phyloP scores from a whole-genome alignment of 2,329 filamentous ascomycete species.

The Colletotrichum truncatum region DNA sequence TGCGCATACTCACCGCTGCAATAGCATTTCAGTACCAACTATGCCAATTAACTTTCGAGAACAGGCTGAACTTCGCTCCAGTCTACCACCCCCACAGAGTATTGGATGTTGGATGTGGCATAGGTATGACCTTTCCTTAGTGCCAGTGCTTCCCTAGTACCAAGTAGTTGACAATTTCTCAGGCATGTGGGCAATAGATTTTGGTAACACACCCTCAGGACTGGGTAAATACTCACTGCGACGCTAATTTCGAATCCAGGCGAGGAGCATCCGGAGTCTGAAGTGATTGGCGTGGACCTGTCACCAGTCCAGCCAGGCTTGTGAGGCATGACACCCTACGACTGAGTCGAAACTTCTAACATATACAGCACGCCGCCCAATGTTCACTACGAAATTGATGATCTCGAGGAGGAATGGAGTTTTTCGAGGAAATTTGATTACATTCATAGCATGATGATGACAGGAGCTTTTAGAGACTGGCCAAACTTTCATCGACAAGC shows the following conservation, averaged over 20 bases:
- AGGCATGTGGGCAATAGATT: slow-evolving; percentile 61
- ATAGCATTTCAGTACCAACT: slow-evolving; percentile 45
- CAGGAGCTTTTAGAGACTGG: slow-evolving; percentile 39
- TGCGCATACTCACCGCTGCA: not conserved
- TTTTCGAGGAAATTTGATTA: slow-evolving; percentile 44
- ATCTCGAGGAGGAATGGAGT: slow-evolving; percentile 63
- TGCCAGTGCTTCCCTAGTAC: not conserved
- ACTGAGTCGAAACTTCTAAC: slow-evolving; percentile 14
- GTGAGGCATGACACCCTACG: not conserved
- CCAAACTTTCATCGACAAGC: slow-evolving; percentile 37
- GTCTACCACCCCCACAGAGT: slow-evolving; percentile 49
- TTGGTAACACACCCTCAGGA: slow-evolving; percentile 41
- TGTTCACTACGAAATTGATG: slow-evolving; percentile 61
- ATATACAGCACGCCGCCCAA: slow-evolving; percentile 47
- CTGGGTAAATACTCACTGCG: not conserved
- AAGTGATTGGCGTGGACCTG: slow-evolving; percentile 56
- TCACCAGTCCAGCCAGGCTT: slow-evolving; percentile 53
- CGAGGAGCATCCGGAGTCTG: slow-evolving; percentile 47
- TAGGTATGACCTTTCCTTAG: slow-evolving; percentile 41
- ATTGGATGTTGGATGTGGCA: slow-evolving; percentile 61
- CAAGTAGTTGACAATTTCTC: slow-evolving; percentile 27
- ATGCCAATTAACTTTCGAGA: slow-evolving; percentile 52
- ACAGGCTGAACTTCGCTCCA: slow-evolving; percentile 54
- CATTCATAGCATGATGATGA: slow-evolving; percentile 45
- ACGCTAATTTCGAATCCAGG: slow-evolving; percentile 37